Percentiles rank a stretch among this genome's conserved stretches.
Evolutionary conservation across 208 protist genomes (phyloP).

Genomic region (Crithidia sp.): DNA sequence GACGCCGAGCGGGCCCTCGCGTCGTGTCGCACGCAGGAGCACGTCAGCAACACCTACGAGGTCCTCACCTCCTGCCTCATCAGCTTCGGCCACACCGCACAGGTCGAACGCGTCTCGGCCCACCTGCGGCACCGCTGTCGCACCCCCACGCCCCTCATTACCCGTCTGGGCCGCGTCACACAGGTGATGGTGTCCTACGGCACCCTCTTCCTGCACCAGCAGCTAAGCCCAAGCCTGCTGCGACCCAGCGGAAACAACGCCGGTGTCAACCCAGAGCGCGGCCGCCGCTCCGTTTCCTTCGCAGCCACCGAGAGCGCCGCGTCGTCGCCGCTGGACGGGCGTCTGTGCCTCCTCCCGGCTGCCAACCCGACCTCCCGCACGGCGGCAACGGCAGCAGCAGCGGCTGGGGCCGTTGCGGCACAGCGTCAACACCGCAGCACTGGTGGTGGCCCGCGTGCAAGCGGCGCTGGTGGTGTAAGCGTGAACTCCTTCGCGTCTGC

Average conservation of each 20-base stretch:
- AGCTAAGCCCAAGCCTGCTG: constrained; percentile 18
- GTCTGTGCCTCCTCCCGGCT: not conserved
- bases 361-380: not conserved
- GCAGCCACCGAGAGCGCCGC: not conserved
- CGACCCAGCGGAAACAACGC: not conserved
- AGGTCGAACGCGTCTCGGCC: constrained; percentile 24
- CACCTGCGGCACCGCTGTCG: constrained; percentile 31
- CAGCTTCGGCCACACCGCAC: constrained; percentile 29
- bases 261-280: not conserved
- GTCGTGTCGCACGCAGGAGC: constrained; percentile 23
- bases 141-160: constrained; percentile 22
- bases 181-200: constrained; percentile 42
- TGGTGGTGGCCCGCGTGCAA: not conserved
- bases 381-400: not conserved
- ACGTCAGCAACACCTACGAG: constrained; percentile 34
- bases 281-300: not conserved
- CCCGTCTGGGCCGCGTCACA: constrained; percentile 26
- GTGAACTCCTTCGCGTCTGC: not conserved
- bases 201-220: constrained; percentile 27
- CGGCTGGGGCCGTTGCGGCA: no score
- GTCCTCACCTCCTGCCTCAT: constrained; percentile 28
- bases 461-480: not conserved
- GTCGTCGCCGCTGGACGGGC: constrained; percentile 10
- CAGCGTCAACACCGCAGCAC: no score
- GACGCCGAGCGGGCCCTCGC: constrained; percentile 28